phyloP scores from a whole-genome alignment of 164 flowering plant species.

The Nymphaea colorata region DNA sequence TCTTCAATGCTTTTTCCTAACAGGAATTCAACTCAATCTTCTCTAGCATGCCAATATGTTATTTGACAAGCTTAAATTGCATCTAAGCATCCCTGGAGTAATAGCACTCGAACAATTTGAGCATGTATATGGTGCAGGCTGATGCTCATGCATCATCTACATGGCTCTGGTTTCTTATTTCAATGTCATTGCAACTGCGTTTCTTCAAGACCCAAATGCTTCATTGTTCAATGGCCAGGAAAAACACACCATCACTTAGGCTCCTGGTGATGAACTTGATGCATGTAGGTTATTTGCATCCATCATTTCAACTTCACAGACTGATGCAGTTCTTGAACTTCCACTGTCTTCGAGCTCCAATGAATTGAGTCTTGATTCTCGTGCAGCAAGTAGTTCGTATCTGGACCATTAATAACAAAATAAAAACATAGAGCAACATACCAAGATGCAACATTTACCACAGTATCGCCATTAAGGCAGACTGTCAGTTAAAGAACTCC shows the following conservation, averaged over 20 bases:
- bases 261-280: background rate
- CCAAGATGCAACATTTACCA: background rate
- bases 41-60: background rate
- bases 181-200: background rate
- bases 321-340: background rate
- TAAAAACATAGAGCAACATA: background rate
- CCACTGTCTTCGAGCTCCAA: background rate
- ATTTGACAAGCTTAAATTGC: background rate
- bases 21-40: background rate
- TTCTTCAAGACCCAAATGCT: background rate
- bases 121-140: background rate
- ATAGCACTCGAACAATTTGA: background rate
- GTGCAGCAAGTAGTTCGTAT: background rate
- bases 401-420: background rate
- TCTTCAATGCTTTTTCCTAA: background rate
- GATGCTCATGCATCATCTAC: background rate
- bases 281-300: background rate
- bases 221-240: background rate
- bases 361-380: background rate
- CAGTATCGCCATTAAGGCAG: background rate
- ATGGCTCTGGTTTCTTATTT: background rate
- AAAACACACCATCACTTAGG: background rate
- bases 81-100: background rate
- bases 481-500: background rate
- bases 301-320: constrained; percentile 1